Evolutionary conservation across 805 yeast genomes (phyloP), one percentile per base, ranked within the genome.

Genomic region (Debaryomyces castellii): DNA sequence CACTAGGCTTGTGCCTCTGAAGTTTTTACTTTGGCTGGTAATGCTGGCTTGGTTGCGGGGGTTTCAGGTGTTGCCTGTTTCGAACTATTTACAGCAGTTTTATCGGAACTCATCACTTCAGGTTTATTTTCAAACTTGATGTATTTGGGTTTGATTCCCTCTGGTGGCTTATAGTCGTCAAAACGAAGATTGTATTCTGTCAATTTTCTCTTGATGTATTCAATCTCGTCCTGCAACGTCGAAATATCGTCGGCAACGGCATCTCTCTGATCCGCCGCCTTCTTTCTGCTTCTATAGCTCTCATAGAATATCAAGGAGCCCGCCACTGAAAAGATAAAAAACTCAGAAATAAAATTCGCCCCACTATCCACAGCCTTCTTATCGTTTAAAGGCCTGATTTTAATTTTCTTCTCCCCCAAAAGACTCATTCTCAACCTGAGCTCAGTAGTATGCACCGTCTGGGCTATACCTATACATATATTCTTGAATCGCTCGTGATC

Each of bases 281-380:
- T 86, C 56, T 77, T 75, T 34, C 88, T 71, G 39, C 86, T 80
- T 53, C 92, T 74, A 55, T 77, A 73, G 22, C 87, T 77, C 60
- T 89, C 96, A 59, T 77, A 87, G 10, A 89, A 57, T 9, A 89
- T 82, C 44, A 87, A 73, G 1, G 84, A 75, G 4, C 95, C 94
- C 1, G 94, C 96, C 20, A 89, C 92, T 22, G 84, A 69, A 52
- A 89, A 89, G 16, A 89, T 81, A 57, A 89, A 85, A 25, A 82
- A 61, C 60, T 89, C 96, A 38, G 92, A 84, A 10, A 89, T 66
- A 59, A 88, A 81, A 46, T 77, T 85, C 37, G 96, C 94, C 1
- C 96, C 96, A 47, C 76, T 81, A 47, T 89, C 94, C 36, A 89
- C 78, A 30, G 96, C 96, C 57, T 81, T 83, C 10, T 82, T 80